phyloP scores from a whole-genome alignment of 179 eudicot genomes.

The Silene coronaria region DNA sequence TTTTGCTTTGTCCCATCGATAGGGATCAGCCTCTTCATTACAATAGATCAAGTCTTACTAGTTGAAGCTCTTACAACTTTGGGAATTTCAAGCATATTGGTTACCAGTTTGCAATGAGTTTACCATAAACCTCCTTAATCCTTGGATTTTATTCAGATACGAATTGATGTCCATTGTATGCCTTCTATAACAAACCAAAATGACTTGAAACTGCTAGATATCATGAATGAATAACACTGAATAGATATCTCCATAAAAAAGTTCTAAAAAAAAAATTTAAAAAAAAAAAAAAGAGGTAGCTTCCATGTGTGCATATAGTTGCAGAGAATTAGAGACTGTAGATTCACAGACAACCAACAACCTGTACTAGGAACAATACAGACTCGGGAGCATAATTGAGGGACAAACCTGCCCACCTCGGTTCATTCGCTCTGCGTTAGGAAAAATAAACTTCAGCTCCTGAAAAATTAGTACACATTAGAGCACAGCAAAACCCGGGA shows the following conservation, averaged over 20 bases:
- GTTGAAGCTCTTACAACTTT: not conserved
- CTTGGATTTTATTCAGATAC: not conserved
- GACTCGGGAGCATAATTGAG: constrained; percentile 4
- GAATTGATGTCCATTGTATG: not conserved
- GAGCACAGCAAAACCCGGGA: not conserved
- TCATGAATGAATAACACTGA: not conserved
- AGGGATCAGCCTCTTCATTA: not conserved
- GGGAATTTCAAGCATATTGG: not conserved
- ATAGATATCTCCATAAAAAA: not conserved
- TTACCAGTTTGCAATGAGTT: not conserved
- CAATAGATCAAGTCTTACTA: not conserved
- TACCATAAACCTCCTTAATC: not conserved
- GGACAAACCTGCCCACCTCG: constrained; percentile 89
- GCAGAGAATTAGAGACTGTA: not conserved
- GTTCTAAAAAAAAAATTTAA: too few relatives aligned
- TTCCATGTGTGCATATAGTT: not conserved
- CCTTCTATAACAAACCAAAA: not conserved
- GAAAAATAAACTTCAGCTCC: constrained; percentile 86
- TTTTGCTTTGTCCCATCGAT: not conserved
- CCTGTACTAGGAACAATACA: not conserved
- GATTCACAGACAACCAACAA: not conserved
- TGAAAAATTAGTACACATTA: constrained; percentile 26
- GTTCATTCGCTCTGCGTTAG: constrained; percentile 81
- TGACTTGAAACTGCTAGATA: not conserved
- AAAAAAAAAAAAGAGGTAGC: not conserved